Evolutionary conservation across 495 filamentous ascomycete genomes (phyloP).

Genomic region (Entonaema liquescens): DNA sequence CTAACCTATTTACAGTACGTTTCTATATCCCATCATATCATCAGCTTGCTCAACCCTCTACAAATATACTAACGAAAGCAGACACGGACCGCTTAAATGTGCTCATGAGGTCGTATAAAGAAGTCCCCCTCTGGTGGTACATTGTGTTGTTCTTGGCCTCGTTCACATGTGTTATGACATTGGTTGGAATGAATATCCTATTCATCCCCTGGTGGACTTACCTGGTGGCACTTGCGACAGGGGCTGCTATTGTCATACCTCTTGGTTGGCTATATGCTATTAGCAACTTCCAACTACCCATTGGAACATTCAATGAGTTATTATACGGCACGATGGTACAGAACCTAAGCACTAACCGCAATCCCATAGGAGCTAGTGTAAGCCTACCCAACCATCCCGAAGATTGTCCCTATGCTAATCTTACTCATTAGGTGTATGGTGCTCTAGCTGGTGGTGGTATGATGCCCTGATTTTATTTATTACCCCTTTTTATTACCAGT

Average conservation of each 20-base stretch:
- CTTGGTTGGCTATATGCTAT: constrained; percentile 65
- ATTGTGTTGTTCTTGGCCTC: constrained; percentile 54
- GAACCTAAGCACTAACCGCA: constrained; percentile 53
- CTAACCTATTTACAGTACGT: constrained; percentile 28
- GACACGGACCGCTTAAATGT: constrained; percentile 63
- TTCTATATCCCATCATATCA: not conserved
- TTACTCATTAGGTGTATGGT: constrained; percentile 52
- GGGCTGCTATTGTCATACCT: constrained; percentile 61
- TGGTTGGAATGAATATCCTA: constrained; percentile 56
- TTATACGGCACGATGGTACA: constrained; percentile 67
- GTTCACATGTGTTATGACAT: constrained; percentile 58
- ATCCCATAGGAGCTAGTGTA: constrained; percentile 61
- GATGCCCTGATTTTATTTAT: not conserved
- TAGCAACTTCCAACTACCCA: constrained; percentile 63
- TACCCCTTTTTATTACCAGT: not conserved
- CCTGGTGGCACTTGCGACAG: constrained; percentile 60
- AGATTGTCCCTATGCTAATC: not conserved
- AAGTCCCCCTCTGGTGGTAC: constrained; percentile 67
- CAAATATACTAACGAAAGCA: constrained; percentile 3
- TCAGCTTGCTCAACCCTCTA: not conserved
- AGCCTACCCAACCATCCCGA: not conserved
- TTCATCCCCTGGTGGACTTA: constrained; percentile 67
- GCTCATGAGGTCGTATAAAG: constrained; percentile 62
- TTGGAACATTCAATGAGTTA: constrained; percentile 64
- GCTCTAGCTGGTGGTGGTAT: constrained; percentile 55